These are phyloP conservation scores for Arachis hypogaea DNA, from an alignment of 306 rosid genomes.

Conservation along the genomic window DNA sequence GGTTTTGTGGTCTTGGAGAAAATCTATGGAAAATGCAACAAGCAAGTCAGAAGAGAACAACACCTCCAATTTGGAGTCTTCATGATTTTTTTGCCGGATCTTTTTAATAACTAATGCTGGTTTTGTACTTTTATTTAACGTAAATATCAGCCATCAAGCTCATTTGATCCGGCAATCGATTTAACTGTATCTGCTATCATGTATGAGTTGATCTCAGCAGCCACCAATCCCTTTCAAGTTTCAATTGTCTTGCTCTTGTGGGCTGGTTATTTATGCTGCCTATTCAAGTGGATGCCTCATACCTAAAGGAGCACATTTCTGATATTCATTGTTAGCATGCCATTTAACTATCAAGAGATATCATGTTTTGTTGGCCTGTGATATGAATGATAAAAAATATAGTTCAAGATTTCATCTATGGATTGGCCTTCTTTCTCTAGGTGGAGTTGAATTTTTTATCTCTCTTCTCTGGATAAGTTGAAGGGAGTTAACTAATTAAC, in stretches of 20 bases:
- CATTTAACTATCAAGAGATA: slow-evolving; percentile 8
- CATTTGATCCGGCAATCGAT: slow-evolving; percentile 21
- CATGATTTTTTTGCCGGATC: slow-evolving; percentile 4
- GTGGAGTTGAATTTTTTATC: neutral
- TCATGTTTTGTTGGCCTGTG: neutral
- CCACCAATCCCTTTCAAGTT: slow-evolving; percentile 18
- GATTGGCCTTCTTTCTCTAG: neutral
- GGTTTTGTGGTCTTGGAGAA: slow-evolving; percentile 50
- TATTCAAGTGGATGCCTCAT: slow-evolving; percentile 25
- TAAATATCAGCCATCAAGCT: neutral
- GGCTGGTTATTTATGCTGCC: slow-evolving; percentile 4
- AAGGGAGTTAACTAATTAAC: neutral
- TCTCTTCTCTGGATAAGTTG: too few species aligned
- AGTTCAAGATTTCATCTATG: neutral
- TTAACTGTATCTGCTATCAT: slow-evolving; percentile 1
- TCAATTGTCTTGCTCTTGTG: slow-evolving; percentile 13
- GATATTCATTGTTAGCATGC: neutral
- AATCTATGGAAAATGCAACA: slow-evolving; percentile 38
- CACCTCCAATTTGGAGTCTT: slow-evolving; percentile 33
- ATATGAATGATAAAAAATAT: neutral
- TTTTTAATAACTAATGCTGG: neutral
- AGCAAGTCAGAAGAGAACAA: slow-evolving; percentile 23
- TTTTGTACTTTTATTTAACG: slow-evolving; percentile 7
- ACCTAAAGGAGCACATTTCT: slow-evolving; percentile 23
- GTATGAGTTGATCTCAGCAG: neutral